A percentile compares a stretch with the other conserved stretches of the same genome.
Evolutionary conservation across 345 rosid species (phyloP).

Genomic region (Ailanthus altissimus): DNA sequence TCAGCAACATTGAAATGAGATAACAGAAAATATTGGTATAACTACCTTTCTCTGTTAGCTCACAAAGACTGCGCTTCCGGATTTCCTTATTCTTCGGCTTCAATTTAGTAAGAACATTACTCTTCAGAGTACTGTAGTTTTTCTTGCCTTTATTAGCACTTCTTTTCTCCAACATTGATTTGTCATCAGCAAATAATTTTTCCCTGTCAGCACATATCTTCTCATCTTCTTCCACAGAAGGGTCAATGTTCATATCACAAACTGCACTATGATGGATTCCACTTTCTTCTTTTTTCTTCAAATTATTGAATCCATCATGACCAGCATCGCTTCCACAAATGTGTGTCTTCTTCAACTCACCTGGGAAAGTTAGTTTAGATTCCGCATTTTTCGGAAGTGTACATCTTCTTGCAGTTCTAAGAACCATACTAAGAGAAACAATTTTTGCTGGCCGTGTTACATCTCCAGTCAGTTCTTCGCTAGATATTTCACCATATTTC

Average conservation of each 20-base stretch:
- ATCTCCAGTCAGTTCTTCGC: slow-evolving; percentile 27
- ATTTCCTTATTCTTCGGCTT: slow-evolving; percentile 39
- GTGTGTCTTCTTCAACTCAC: slow-evolving; percentile 17
- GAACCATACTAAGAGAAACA: slow-evolving; percentile 44
- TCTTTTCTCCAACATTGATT: slow-evolving; percentile 22
- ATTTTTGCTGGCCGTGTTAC: slow-evolving; percentile 35
- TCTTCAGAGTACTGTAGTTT: slow-evolving; percentile 1
- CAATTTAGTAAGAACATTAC: slow-evolving; percentile 15
- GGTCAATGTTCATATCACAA: slow-evolving; percentile 13
- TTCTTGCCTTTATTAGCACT: slow-evolving; percentile 15
- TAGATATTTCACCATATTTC: slow-evolving; percentile 42
- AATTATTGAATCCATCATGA: slow-evolving; percentile 19
- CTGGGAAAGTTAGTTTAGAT: slow-evolving; percentile 20
- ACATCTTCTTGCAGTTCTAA: slow-evolving; percentile 32
- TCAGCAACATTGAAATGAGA: not conserved
- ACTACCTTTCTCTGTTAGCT: slow-evolving; percentile 46
- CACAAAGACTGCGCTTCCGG: slow-evolving; percentile 50
- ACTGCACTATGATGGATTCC: slow-evolving; percentile 11
- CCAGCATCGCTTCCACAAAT: slow-evolving; percentile 19
- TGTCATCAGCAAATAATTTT: slow-evolving; percentile 25
- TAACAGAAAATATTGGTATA: not conserved
- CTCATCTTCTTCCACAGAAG: slow-evolving; percentile 24
- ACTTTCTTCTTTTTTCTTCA: slow-evolving; percentile 21
- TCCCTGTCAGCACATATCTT: slow-evolving; percentile 9
- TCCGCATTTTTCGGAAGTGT: slow-evolving; percentile 25